Percentiles rank a stretch among this genome's conserved stretches.
Evolutionary conservation across 2,329 filamentous ascomycete genomes (phyloP).

Genomic region (Colletotrichum magnum): DNA sequence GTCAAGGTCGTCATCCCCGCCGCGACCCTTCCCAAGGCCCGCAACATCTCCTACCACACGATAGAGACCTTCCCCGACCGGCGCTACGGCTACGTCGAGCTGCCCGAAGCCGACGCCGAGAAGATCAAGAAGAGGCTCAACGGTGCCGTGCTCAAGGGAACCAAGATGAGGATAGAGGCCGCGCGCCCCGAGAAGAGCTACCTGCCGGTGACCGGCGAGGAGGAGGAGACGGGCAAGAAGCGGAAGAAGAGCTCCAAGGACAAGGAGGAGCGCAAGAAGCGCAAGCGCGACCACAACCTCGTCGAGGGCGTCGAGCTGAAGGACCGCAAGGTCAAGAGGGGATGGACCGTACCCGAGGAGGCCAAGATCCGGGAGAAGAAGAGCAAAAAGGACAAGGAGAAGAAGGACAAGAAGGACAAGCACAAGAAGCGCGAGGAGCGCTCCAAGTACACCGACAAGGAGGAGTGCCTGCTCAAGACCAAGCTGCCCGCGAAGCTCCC

Average conservation of each 20-base stretch:
- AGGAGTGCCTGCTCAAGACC: slow-evolving; percentile 89
- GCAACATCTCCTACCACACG: slow-evolving; percentile 89
- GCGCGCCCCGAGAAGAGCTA: slow-evolving; percentile 76
- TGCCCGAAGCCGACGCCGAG: slow-evolving; percentile 86
- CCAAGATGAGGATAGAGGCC: slow-evolving; percentile 87
- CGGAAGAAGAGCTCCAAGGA: slow-evolving; percentile 58
- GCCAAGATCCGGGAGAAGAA: slow-evolving; percentile 63
- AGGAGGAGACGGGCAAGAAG: slow-evolving; percentile 54
- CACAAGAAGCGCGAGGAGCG: slow-evolving; percentile 70
- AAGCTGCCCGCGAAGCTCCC: slow-evolving; percentile 67
- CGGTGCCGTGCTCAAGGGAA: slow-evolving; percentile 86
- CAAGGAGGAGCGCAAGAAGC: slow-evolving; percentile 54
- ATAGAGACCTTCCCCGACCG: slow-evolving; percentile 91
- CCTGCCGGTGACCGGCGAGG: slow-evolving; percentile 52
- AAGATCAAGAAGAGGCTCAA: slow-evolving; percentile 93
- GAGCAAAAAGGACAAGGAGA: slow-evolving; percentile 60
- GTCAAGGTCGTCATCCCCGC: slow-evolving; percentile 80
- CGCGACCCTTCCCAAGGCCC: slow-evolving; percentile 74
- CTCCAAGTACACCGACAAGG: slow-evolving; percentile 84
- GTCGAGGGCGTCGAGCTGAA: slow-evolving; percentile 79
- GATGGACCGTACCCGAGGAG: slow-evolving; percentile 82
- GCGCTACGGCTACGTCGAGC: slow-evolving; percentile 89
- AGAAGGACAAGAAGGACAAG: slow-evolving; percentile 67
- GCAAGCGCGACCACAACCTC: slow-evolving; percentile 66
- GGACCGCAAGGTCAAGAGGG: slow-evolving; percentile 85